Conservation (phyloP, 2,329 filamentous ascomycete species). For the Diaporthe aspalathi region DNA sequence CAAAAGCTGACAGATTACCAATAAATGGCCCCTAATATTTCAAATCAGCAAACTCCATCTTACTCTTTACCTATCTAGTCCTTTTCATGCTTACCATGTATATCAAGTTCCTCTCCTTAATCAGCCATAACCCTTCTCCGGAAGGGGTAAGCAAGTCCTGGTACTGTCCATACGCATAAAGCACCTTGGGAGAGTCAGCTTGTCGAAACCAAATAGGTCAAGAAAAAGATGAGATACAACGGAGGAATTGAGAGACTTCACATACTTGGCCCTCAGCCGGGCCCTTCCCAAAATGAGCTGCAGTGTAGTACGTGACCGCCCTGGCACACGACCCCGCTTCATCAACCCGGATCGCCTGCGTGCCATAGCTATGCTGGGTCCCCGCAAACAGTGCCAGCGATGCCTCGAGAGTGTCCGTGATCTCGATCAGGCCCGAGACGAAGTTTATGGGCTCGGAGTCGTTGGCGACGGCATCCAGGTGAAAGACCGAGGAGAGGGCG, state of each 20-base stretch:
- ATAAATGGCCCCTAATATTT: background rate
- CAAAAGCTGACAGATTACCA: background rate
- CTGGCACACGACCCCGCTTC: background rate
- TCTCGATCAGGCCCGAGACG: background rate
- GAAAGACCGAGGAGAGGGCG: constrained; percentile 4
- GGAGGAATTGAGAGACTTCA: no score
- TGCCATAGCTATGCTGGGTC: constrained; percentile 4
- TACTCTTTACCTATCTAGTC: no score
- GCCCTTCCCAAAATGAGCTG: constrained; percentile 11
- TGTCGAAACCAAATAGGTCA: background rate
- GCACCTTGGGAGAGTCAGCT: background rate
- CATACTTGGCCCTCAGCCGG: constrained; percentile 7
- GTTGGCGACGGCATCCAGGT: constrained; percentile 2
- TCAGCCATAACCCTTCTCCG: background rate
- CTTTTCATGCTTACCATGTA: background rate
- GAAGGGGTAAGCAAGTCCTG: constrained; percentile 1
- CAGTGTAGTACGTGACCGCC: background rate
- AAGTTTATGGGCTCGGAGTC: constrained; percentile 1
- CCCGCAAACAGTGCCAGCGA: constrained; percentile 4
- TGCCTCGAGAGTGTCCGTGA: background rate
- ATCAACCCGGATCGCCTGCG: background rate
- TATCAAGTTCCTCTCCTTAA: background rate
- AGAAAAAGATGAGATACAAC: background rate
- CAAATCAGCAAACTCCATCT: background rate
- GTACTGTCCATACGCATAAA: constrained; percentile 8